Evolutionary conservation across 495 filamentous ascomycete species (phyloP).

Genomic region (Cercophora scortea): DNA sequence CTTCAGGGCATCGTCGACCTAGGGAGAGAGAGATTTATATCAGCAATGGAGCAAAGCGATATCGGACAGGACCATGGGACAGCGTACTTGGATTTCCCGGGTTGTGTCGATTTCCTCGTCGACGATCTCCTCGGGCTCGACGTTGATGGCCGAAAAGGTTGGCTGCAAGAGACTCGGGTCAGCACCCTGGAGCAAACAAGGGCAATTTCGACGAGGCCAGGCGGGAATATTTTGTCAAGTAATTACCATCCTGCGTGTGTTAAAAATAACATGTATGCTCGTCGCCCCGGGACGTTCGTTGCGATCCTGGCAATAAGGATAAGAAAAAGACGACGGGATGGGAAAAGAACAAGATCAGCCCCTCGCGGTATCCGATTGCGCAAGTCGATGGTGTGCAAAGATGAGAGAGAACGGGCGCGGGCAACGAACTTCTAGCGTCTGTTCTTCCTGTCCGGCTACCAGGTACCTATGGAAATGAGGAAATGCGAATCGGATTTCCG

Average conservation of each 20-base stretch:
- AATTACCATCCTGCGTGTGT: background rate
- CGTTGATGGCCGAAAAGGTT: slow-evolving; percentile 75
- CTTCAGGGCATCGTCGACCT: slow-evolving; percentile 95
- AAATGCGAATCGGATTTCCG: no score
- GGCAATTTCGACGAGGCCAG: background rate
- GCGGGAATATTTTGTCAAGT: background rate
- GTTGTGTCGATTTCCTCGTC: slow-evolving; percentile 93
- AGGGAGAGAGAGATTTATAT: background rate
- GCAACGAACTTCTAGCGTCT: no score
- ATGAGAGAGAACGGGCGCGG: no score
- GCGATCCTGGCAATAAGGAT: no score
- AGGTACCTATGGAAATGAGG: no score
- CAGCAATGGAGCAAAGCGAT: background rate
- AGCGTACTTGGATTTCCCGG: slow-evolving; percentile 67
- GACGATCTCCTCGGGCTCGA: slow-evolving; percentile 82
- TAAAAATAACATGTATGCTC: background rate
- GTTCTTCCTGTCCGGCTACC: no score
- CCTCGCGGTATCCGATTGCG: no score
- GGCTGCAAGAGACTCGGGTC: slow-evolving; percentile 26
- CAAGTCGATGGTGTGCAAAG: no score
- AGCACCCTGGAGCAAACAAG: background rate
- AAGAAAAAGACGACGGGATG: no score
- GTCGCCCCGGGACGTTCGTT: no score
- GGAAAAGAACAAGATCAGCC: no score
- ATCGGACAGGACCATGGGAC: background rate